Conservation (phyloP, 2,329 filamentous ascomycete species). For the Trichophyton rubrum region DNA sequence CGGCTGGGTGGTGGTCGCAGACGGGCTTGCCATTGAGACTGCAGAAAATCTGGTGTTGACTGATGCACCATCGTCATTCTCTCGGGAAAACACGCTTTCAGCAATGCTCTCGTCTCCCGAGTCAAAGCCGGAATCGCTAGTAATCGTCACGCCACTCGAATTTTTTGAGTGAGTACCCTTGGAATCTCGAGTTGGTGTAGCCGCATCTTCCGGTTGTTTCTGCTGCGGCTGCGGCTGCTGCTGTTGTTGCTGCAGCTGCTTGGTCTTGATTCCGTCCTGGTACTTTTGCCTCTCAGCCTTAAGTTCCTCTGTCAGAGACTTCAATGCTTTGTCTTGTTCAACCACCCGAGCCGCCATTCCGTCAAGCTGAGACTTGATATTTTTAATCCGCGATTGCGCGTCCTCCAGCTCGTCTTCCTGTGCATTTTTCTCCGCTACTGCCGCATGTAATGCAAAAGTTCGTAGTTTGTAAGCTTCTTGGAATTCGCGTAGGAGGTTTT, state of each 20-base stretch:
- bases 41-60: slow-evolving; percentile 25
- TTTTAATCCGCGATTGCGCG: slow-evolving; percentile 43
- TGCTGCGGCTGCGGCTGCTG: not conserved
- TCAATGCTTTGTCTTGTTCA: slow-evolving; percentile 46
- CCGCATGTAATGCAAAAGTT: slow-evolving; percentile 38
- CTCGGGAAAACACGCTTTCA: slow-evolving; percentile 36
- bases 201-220: not conserved
- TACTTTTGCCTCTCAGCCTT: slow-evolving; percentile 21
- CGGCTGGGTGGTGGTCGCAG: not conserved
- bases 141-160: slow-evolving; percentile 29
- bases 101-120: slow-evolving; percentile 43
- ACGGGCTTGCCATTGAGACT: slow-evolving; percentile 22
- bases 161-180: slow-evolving; percentile 13
- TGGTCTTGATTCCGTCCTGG: slow-evolving; percentile 18
- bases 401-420: slow-evolving; percentile 51
- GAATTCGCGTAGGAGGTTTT: slow-evolving; percentile 41
- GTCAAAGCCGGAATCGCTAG: slow-evolving; percentile 48
- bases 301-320: slow-evolving; percentile 38
- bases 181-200: not conserved
- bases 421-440: slow-evolving; percentile 43
- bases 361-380: slow-evolving; percentile 50
- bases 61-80: slow-evolving; percentile 25
- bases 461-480: slow-evolving; percentile 46
- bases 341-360: slow-evolving; percentile 44
- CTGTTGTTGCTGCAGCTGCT: not conserved